phyloP scores from a whole-genome alignment of 495 filamentous ascomycete species.

The Annulohypoxylon stygium region DNA sequence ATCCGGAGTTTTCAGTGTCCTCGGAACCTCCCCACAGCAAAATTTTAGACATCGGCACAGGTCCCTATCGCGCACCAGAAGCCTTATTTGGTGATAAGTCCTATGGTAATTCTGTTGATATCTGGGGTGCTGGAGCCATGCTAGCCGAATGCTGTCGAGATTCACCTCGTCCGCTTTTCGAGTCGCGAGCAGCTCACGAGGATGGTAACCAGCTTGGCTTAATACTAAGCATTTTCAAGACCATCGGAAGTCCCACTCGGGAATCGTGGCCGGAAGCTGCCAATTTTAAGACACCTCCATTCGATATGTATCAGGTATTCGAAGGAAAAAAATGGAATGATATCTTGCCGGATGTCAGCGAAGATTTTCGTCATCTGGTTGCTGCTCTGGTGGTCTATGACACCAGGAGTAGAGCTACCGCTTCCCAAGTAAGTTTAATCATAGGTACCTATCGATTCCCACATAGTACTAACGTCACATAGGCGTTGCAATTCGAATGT shows the following conservation, averaged over 20 bases:
- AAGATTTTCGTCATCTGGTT: slow-evolving; percentile 51
- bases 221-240: slow-evolving; percentile 90
- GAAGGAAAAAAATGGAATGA: slow-evolving; percentile 55
- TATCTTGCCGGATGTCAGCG: slow-evolving; percentile 54
- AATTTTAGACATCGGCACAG: slow-evolving; percentile 93
- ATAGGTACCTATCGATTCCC: neutral
- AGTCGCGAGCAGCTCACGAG: slow-evolving; percentile 74
- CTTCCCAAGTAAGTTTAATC: slow-evolving; percentile 40
- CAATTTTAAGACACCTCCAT: slow-evolving; percentile 63
- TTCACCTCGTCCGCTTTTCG: slow-evolving; percentile 75
- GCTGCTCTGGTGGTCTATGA: slow-evolving; percentile 53
- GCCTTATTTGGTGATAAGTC: slow-evolving; percentile 83
- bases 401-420: slow-evolving; percentile 46
- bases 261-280: slow-evolving; percentile 78
- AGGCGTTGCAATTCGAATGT: slow-evolving; percentile 40
- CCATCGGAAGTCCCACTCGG: slow-evolving; percentile 83
- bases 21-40: slow-evolving; percentile 77
- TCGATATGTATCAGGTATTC: slow-evolving; percentile 66
- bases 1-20: slow-evolving; percentile 65
- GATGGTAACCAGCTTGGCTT: slow-evolving; percentile 92
- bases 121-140: slow-evolving; percentile 91
- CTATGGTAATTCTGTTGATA: slow-evolving; percentile 80
- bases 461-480: slow-evolving; percentile 8
- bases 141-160: slow-evolving; percentile 75
- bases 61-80: slow-evolving; percentile 90